Conservation (phyloP, 148 eudicot genomes). For the Fallopia convolvulus region DNA sequence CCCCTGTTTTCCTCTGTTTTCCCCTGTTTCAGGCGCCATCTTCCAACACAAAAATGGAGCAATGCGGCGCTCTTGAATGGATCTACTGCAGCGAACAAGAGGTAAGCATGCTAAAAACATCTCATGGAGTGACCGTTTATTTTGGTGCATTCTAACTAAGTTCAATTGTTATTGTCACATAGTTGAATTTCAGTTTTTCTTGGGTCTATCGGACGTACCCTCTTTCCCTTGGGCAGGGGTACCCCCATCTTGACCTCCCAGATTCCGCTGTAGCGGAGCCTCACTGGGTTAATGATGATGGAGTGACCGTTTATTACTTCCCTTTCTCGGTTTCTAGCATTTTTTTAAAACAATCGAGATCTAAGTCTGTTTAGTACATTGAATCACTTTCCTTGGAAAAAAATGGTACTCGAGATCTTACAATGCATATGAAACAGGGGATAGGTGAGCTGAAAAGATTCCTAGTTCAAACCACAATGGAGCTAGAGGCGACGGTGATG, state of each 20-base stretch:
- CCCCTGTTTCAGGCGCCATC: neutral
- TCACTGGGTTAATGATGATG: neutral
- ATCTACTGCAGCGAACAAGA: conserved; percentile 6
- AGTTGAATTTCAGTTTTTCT: too few relatives aligned
- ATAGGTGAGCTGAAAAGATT: conserved; percentile 47
- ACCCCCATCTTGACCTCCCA: too few relatives aligned
- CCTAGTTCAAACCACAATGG: conserved; percentile 62
- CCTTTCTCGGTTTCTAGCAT: neutral
- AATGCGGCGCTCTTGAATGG: conserved; percentile 11
- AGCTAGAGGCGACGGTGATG: conserved; percentile 54
- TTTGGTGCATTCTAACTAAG: too few relatives aligned
- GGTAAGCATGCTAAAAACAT: neutral
- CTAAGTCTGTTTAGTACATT: too few relatives aligned
- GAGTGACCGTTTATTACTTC: neutral
- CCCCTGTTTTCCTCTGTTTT: neutral
- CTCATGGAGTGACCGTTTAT: neutral
- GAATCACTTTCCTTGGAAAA: neutral
- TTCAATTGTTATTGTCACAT: too few relatives aligned
- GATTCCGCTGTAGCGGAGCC: too few relatives aligned
- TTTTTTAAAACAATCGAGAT: neutral
- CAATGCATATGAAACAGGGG: neutral
- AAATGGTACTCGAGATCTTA: neutral
- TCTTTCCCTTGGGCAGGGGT: too few relatives aligned
- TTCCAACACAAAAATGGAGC: neutral
- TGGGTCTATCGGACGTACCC: too few relatives aligned